A percentile compares a stretch with the other conserved stretches of the same genome.
Conservation (phyloP, 331 rosid genomes). For the Quercus tomentella region DNA sequence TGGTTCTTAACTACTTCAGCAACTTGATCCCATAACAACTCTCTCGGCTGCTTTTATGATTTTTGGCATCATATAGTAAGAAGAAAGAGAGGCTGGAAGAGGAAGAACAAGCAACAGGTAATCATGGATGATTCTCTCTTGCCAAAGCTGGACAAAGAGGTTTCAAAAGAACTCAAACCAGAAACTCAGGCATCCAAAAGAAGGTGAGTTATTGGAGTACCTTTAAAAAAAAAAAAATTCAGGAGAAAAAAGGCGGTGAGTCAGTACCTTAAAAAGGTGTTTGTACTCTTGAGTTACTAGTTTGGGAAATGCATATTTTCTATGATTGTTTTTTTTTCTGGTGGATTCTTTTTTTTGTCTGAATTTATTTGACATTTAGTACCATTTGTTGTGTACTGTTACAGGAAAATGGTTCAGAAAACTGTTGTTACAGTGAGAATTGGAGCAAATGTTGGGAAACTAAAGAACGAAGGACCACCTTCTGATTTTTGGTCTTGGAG, state of each 20-base stretch:
- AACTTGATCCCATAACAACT: conserved; percentile 4
- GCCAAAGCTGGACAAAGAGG: conserved; percentile 40
- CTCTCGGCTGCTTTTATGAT: background rate
- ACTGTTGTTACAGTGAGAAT: conserved; percentile 67
- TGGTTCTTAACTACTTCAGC: conserved; percentile 20
- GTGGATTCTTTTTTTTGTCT: background rate
- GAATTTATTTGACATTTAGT: background rate
- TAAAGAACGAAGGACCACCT: conserved; percentile 87
- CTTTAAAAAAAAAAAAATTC: too few relatives aligned
- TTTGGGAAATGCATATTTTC: background rate
- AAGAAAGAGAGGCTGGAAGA: background rate
- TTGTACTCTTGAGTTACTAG: background rate
- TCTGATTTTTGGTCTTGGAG: conserved; percentile 98
- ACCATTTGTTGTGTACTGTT: conserved; percentile 13
- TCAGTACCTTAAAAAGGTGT: background rate
- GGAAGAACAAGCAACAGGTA: background rate
- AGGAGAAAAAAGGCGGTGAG: conserved; percentile 40
- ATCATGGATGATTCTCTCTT: conserved; percentile 42
- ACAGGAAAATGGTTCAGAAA: conserved; percentile 68
- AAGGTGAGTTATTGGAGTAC: conserved; percentile 26
- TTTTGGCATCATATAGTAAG: conserved; percentile 1
- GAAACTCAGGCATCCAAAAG: conserved; percentile 58
- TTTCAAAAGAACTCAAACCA: conserved; percentile 27
- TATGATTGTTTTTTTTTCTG: background rate
- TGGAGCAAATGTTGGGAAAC: conserved; percentile 66